Percentiles rank a stretch among this genome's conserved stretches.
Evolutionary conservation across 2,329 filamentous ascomycete genomes (phyloP).

Genomic region (Chrysosporium keratinophilum): DNA sequence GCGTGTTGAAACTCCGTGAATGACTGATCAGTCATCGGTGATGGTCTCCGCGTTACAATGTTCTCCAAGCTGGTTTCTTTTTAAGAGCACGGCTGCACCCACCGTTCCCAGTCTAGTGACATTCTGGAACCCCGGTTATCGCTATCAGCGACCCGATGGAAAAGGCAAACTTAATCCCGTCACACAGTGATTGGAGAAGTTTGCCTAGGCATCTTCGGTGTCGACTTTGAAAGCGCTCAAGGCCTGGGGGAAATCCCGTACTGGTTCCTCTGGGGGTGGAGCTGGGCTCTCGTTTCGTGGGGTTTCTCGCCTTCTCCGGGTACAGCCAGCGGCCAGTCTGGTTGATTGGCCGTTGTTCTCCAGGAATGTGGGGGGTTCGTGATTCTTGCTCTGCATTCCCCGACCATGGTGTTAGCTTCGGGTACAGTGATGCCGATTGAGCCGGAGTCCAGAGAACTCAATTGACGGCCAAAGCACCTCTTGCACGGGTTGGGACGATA

Average conservation of each 20-base stretch:
- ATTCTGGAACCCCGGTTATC: background rate
- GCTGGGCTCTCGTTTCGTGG: too few relatives aligned
- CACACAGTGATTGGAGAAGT: background rate
- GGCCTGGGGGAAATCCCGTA: too few relatives aligned
- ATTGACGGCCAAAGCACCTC: conserved; percentile 1
- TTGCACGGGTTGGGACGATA: background rate
- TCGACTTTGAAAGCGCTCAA: too few relatives aligned
- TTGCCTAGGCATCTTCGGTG: background rate
- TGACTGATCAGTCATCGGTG: too few relatives aligned
- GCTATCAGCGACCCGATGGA: background rate
- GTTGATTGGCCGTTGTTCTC: background rate
- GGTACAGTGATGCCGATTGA: conserved; percentile 6
- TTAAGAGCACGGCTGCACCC: background rate
- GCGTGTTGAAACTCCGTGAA: background rate
- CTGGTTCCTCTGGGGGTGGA: too few relatives aligned
- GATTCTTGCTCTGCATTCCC: background rate
- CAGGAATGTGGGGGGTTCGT: background rate
- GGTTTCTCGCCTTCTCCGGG: too few relatives aligned
- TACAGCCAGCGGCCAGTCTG: background rate
- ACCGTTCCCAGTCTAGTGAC: background rate
- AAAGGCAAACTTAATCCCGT: background rate
- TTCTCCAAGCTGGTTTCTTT: background rate
- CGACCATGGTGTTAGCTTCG: background rate
- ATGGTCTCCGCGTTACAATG: too few relatives aligned
- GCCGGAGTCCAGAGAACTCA: background rate